Base-by-base conservation (phyloP, 495 filamentous ascomycete species). In the Talaromyces trachyspermus region DNA sequence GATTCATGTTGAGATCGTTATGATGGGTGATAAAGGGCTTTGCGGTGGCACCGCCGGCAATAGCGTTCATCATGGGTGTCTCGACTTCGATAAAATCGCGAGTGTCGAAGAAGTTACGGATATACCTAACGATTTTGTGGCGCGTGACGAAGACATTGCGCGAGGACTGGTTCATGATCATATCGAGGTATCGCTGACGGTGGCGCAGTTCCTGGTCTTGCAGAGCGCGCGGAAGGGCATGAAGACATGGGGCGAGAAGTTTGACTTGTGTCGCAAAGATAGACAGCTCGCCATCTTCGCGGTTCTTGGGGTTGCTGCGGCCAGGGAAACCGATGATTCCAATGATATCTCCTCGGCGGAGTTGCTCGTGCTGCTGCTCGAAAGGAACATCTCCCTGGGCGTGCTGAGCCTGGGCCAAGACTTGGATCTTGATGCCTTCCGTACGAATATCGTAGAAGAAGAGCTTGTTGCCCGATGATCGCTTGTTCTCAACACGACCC, bases 61-160 rank as follows among this genome's bases (percentile, higher is more conserved):
- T 92, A 48, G 85, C 79, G 58, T 95, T 94, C 83, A 99, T 87
- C 80, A 97, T 95, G 7, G 94, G 94, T 1, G 92, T 97, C 69
- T 96, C 86, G n/a, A 97, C 88, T 64, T 96, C 90, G 40, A 85
- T 74, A 61, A 97, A 98, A 49, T 88, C 87, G 41, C 79, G 75
- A 45, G 75, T 74, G 54, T 96, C 88, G 54, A 98, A 88, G 75
- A 80, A 97, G 48, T 77, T 76, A 51, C 91, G 86, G 49, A 97
- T 81, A 59, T 85, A 95, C 46, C 71, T 76, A 49, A 95, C 77
- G 52, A 95, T 87, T 75, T 87, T 90, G 63, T 85, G 76, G 18
- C 92, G 79, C 12, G 85, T 88, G 51, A 84, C 70, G 64, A 96
- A 85, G 35, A 88, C 84, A 22, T 92, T 77, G 29, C 87, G 81